Conservation (phyloP, 2,329 filamentous ascomycete genomes). For the Keithomyces neogunnii region DNA sequence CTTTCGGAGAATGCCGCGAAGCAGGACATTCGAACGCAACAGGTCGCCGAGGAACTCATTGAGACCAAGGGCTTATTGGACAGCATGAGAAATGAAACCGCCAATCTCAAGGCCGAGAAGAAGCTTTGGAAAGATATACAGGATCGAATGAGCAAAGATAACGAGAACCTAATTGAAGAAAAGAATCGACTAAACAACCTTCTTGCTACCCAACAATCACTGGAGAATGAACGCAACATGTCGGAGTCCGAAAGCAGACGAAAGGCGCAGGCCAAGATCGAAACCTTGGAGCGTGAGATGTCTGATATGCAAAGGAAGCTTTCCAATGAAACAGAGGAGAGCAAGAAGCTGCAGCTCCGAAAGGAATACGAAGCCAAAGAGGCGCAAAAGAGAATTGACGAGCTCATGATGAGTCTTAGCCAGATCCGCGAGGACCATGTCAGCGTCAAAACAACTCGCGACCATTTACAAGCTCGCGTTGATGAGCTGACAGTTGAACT, state of each 20-base stretch:
- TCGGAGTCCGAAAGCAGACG: constrained; percentile 74
- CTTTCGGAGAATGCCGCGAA: constrained; percentile 78
- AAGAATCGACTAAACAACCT: constrained; percentile 75
- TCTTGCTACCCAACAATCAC: constrained; percentile 73
- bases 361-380: constrained; percentile 89
- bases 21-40: constrained; percentile 83
- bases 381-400: constrained; percentile 84
- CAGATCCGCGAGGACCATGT: constrained; percentile 81
- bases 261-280: constrained; percentile 68
- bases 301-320: constrained; percentile 73
- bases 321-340: constrained; percentile 73
- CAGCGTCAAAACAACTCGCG: constrained; percentile 75
- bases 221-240: constrained; percentile 87
- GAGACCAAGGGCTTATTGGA: constrained; percentile 76
- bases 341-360: constrained; percentile 71
- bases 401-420: constrained; percentile 71
- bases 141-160: constrained; percentile 78
- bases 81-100: constrained; percentile 80
- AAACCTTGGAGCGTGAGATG: constrained; percentile 72
- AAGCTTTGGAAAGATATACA: constrained; percentile 92
- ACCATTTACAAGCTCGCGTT: constrained; percentile 81
- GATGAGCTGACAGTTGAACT: constrained; percentile 85
- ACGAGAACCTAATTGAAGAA: constrained; percentile 76
- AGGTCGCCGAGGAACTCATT: constrained; percentile 86
- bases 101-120: constrained; percentile 92